These are phyloP conservation scores for Rhododendron vialii DNA, from an alignment of 148 eudicot species.

Conservation along the genomic window DNA sequence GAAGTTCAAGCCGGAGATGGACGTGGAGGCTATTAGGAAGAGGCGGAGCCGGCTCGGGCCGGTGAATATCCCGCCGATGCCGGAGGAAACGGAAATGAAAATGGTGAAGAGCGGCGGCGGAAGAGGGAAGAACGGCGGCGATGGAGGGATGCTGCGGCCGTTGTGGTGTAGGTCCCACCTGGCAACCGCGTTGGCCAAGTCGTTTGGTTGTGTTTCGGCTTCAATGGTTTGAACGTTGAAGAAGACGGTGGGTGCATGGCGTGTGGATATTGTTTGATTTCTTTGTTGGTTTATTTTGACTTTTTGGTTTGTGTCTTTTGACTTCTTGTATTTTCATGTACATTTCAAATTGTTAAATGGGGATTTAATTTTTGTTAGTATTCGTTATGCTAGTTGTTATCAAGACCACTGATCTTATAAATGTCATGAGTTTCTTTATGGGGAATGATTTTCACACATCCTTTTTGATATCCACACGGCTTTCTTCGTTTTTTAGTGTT, in stretches of 20 bases:
- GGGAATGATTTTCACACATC: too few species aligned
- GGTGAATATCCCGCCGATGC: neutral
- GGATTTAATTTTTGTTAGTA: too few species aligned
- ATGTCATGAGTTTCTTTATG: too few species aligned
- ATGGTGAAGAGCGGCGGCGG: neutral
- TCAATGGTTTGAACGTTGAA: neutral
- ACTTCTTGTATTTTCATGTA: too few species aligned
- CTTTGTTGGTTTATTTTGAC: neutral
- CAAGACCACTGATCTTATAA: too few species aligned
- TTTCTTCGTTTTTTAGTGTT: too few species aligned
- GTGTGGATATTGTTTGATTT: neutral
- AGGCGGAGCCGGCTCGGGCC: conserved; percentile 15
- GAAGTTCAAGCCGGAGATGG: conserved; percentile 44
- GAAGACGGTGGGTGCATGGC: neutral
- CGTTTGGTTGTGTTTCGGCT: conserved; percentile 18
- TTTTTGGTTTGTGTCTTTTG: neutral
- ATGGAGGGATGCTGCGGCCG: neutral
- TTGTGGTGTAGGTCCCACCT: conserved; percentile 22
- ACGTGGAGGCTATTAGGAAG: conserved; percentile 24
- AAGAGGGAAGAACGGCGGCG: neutral
- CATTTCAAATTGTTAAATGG: neutral
- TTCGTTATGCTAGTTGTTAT: too few species aligned
- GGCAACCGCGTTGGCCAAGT: conserved; percentile 22
- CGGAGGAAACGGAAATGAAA: neutral
- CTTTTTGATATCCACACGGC: too few species aligned